phyloP scores from a whole-genome alignment of 148 eudicot genomes.

The Silene uniflora region DNA sequence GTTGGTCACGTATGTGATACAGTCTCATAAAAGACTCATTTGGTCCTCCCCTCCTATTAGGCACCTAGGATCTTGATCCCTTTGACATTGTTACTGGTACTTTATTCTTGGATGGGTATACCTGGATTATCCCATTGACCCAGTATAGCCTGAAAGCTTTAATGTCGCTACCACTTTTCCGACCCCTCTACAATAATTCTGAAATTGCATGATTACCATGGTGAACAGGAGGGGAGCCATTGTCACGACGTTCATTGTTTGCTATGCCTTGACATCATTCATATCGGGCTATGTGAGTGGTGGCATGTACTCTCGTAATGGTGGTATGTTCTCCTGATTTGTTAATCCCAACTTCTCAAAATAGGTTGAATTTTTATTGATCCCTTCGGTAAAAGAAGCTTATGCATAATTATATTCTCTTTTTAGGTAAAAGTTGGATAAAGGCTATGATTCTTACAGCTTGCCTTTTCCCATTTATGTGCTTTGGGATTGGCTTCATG shows the following conservation, averaged over 20 bases:
- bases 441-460: conserved; percentile 78
- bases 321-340: conserved; percentile 46
- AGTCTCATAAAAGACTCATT: too few relatives aligned
- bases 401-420: neutral
- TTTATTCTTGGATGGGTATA: neutral
- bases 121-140: neutral
- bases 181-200: conserved; percentile 9
- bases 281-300: conserved; percentile 88
- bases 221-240: conserved; percentile 81
- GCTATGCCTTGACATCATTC: conserved; percentile 86
- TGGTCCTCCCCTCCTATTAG: too few relatives aligned
- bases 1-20: too few relatives aligned
- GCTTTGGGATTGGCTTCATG: conserved; percentile 77
- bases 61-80: too few relatives aligned
- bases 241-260: conserved; percentile 71
- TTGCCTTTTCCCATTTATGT: conserved; percentile 74
- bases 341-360: neutral
- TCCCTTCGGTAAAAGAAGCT: neutral
- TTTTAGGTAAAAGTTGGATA: conserved; percentile 81
- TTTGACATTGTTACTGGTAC: too few relatives aligned
- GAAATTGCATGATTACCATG: conserved; percentile 11
- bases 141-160: neutral
- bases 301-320: conserved; percentile 82
- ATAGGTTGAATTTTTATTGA: neutral
- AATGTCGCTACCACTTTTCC: neutral